A percentile compares a stretch with the other conserved stretches of the same genome.
These are phyloP conservation scores for Podila epicladia DNA, from an alignment of 192 early-diverging fungal genomes.

Conservation along the genomic window DNA sequence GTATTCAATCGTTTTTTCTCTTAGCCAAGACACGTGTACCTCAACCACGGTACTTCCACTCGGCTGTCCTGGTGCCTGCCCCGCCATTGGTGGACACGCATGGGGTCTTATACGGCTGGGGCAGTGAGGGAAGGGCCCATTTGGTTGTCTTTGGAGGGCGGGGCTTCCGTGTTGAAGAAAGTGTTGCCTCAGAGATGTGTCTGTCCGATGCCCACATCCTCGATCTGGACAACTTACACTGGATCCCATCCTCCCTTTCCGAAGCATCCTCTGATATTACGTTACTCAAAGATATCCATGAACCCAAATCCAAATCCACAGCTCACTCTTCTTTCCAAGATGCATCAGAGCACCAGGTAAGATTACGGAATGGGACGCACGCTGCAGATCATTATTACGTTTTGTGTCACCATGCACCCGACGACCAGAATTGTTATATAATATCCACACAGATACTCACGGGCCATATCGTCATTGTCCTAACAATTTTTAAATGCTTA, in stretches of 20 bases:
- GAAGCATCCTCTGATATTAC: background rate
- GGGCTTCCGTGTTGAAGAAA: constrained; percentile 58
- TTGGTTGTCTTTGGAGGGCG: constrained; percentile 79
- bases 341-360: background rate
- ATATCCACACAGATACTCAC: background rate
- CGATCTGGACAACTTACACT: constrained; percentile 52
- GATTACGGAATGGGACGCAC: background rate
- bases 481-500: background rate
- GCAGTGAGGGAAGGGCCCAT: constrained; percentile 60
- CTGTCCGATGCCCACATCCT: constrained; percentile 65
- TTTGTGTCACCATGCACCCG: no score
- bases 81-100: constrained; percentile 26
- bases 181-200: constrained; percentile 52
- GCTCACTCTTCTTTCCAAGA: background rate
- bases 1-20: background rate
- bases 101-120: constrained; percentile 30
- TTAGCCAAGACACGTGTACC: constrained; percentile 24
- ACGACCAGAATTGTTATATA: no score
- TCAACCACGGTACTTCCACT: constrained; percentile 74
- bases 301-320: background rate
- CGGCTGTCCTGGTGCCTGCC: constrained; percentile 46
- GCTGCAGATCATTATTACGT: no score
- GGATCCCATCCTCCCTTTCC: constrained; percentile 47
- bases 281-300: background rate
- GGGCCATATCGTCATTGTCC: background rate